Conservation (phyloP, 148 eudicot genomes). For the Diospyros lotus region DNA sequence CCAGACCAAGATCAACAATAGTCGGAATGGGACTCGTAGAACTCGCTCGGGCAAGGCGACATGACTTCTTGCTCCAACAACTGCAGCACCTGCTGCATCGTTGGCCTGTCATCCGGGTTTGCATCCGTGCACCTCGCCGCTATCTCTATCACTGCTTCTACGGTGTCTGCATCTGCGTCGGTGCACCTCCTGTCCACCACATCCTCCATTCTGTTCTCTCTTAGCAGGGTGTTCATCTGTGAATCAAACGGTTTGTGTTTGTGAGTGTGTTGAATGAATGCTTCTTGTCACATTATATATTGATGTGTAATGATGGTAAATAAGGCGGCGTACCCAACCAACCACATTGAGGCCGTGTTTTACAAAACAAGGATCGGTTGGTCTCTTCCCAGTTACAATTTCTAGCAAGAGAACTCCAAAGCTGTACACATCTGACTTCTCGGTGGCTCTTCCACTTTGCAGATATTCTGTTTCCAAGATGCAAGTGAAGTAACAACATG, state of each 20-base stretch:
- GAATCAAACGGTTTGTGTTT: neutral
- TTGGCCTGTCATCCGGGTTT: constrained; percentile 70
- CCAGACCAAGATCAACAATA: constrained; percentile 27
- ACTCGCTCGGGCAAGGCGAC: constrained; percentile 89
- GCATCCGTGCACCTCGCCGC: constrained; percentile 77
- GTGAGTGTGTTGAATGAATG: no score
- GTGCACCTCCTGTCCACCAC: constrained; percentile 68
- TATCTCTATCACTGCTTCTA: constrained; percentile 74
- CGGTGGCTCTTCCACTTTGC: constrained; percentile 94
- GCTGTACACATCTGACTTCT: constrained; percentile 91
- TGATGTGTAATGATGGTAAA: no score
- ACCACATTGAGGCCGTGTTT: constrained; percentile 82
- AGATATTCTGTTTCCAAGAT: constrained; percentile 59
- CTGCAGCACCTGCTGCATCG: constrained; percentile 81
- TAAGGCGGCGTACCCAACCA: constrained; percentile 67
- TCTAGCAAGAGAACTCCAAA: constrained; percentile 90
- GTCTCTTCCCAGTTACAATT: constrained; percentile 90
- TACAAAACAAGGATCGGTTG: constrained; percentile 82
- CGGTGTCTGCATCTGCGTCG: constrained; percentile 63
- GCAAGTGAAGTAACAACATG: no score
- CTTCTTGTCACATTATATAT: no score
- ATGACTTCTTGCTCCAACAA: constrained; percentile 82
- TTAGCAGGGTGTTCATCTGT: constrained; percentile 71
- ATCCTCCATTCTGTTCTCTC: constrained; percentile 55
- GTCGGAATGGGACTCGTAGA: constrained; percentile 92